phyloP scores from a whole-genome alignment of 2,329 filamentous ascomycete genomes.

The Chaetomiaceae sp. region DNA sequence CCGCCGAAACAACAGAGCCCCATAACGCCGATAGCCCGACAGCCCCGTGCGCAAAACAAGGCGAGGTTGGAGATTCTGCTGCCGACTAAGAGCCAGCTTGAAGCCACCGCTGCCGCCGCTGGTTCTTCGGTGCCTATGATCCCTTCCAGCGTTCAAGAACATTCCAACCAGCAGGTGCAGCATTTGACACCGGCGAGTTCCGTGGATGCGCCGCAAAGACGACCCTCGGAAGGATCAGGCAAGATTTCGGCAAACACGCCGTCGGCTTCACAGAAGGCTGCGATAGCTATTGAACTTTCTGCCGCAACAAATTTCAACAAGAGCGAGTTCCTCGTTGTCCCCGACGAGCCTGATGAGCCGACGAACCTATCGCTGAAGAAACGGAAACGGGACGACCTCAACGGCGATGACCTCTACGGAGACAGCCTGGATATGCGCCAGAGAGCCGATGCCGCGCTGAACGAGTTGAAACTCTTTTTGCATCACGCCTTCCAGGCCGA shows the following conservation, averaged over 20 bases:
- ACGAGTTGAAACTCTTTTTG: conserved; percentile 65
- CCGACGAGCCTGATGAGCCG: conserved; percentile 44
- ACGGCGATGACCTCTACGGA: conserved; percentile 52
- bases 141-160: background rate
- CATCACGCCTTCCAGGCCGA: conserved; percentile 73
- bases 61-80: conserved; percentile 45
- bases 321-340: conserved; percentile 48
- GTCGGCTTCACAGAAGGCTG: conserved; percentile 22
- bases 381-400: conserved; percentile 45
- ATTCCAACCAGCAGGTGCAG: background rate
- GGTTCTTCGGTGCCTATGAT: background rate
- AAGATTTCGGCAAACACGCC: conserved; percentile 16
- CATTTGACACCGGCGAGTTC: conserved; percentile 16
- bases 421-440: conserved; percentile 73
- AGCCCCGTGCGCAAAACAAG: conserved; percentile 34
- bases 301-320: conserved; percentile 41
- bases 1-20: conserved; percentile 20
- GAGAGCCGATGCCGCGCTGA: conserved; percentile 68
- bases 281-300: conserved; percentile 47
- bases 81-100: conserved; percentile 38
- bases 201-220: conserved; percentile 11
- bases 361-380: conserved; percentile 48
- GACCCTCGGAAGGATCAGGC: background rate
- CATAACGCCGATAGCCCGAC: conserved; percentile 19
- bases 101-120: conserved; percentile 19